Percentiles rank a stretch among this genome's conserved stretches.
Evolutionary conservation across 1,139 yeast genomes (phyloP).

Genomic region (Sugiyamaella sp.): DNA sequence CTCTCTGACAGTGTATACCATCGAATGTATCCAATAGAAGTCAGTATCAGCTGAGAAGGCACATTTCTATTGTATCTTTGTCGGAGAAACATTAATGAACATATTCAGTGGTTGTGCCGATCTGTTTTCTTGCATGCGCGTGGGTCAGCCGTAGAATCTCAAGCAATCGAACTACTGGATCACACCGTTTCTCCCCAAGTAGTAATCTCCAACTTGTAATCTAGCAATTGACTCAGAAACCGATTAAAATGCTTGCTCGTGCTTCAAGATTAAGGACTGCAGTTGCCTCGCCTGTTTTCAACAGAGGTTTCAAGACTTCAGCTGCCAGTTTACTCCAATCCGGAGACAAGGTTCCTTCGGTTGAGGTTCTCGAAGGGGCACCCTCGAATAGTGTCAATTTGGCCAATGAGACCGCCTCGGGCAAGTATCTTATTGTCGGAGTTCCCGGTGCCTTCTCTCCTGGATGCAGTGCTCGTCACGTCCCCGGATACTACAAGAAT

Average conservation of each 20-base stretch:
- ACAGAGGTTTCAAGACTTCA: constrained; percentile 36
- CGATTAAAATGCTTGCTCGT: constrained; percentile 23
- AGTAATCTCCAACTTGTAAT: neutral
- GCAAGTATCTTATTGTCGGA: constrained; percentile 69
- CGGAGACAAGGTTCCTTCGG: constrained; percentile 56
- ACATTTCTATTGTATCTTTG: neutral
- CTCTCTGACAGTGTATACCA: neutral
- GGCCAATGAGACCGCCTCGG: constrained; percentile 54
- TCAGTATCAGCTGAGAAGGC: neutral
- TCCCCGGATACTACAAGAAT: constrained; percentile 72
- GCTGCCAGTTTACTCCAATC: constrained; percentile 37
- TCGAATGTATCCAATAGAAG: no score
- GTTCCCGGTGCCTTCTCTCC: constrained; percentile 94
- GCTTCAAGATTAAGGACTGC: neutral
- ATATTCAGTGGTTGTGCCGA: neutral
- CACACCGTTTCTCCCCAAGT: no score
- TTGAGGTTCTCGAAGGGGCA: constrained; percentile 59
- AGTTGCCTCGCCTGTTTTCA: neutral
- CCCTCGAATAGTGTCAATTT: constrained; percentile 69
- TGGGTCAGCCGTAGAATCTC: neutral
- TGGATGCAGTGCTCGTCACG: constrained; percentile 75
- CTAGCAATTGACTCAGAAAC: neutral
- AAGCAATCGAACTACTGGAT: no score
- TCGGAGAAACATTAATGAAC: no score
- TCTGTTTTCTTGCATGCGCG: neutral